Evolutionary conservation across 495 filamentous ascomycete genomes (phyloP), one percentile per base, ranked within the genome.

Genomic region (Tuber calosporum): DNA sequence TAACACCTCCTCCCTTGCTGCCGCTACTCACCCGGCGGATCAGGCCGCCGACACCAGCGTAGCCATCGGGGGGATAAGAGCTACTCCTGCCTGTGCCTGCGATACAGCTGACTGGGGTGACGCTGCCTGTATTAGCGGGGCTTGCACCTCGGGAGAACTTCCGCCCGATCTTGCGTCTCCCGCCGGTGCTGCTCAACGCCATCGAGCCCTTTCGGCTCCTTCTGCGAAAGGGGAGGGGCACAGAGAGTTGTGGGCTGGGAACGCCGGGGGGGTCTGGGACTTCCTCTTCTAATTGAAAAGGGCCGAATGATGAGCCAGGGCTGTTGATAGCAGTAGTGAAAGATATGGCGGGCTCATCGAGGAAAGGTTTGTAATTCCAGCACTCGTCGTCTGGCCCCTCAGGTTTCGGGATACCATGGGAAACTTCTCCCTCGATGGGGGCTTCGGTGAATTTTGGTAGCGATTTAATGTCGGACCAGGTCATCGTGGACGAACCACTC

Each of bases 391-490:
- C 53, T 17, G 26, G 17, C 13, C 13, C 53, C 26, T 34, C 53
- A 15, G 26, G 53, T 19, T 62, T 62, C 26, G 53, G 53, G 53
- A 62, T 19, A 34, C 34, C 26, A 62, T 30, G 53, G 26, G 53
- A 34, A 2, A 9, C 11, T 19, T 34, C n/a, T 26, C 30, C 39
- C 30, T 53, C 45, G 15, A 69, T 22, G 20, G 39, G 13, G 15
- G 8, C 67, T 22, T 26, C 26, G 42, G 11, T 36, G 66, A 20
- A 15, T 38, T 42, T 66, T 22, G 75, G 75, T 17, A 77, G 53
- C 1, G 66, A 38, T 38, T 72, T 72, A 20, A 79, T 72, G 53
- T 78, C 70, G 7, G 68, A 73, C 77, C 77, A 79, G 4, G 66
- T 58, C 17, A 75, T 67, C 1, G 71, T 68, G 0, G 69, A 76